These are phyloP conservation scores for Fusarium dimerum DNA, from an alignment of 2,329 filamentous ascomycete genomes.

Conservation along the genomic window DNA sequence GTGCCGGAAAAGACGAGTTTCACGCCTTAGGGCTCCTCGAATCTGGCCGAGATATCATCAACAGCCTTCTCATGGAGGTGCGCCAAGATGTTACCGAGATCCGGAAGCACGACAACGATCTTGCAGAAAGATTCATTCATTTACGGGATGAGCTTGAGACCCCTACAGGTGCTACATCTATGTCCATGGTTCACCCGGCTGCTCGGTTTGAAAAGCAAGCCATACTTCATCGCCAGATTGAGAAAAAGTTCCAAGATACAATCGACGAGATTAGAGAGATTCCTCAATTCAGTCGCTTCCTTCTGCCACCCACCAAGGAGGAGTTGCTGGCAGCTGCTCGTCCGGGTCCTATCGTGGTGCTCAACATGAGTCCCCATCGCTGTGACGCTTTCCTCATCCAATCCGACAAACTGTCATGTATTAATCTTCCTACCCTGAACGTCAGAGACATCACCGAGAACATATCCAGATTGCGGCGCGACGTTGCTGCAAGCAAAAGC, in stretches of 20 bases:
- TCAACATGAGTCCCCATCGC: not conserved
- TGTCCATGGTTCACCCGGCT: not conserved
- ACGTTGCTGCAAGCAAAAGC: too few species aligned
- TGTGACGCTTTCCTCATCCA: too few species aligned
- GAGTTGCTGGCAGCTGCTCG: not conserved
- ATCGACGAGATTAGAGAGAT: not conserved
- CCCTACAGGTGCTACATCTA: not conserved
- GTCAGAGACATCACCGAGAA: too few species aligned
- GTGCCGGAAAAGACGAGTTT: not conserved
- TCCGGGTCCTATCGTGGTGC: not conserved
- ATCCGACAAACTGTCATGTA: too few species aligned
- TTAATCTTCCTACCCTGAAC: too few species aligned
- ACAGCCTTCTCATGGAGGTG: not conserved
- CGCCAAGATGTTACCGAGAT: slow-evolving; percentile 1
- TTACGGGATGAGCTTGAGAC: not conserved
- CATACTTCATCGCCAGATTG: too few species aligned
- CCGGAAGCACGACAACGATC: not conserved
- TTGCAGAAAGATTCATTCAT: not conserved
- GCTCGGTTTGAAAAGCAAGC: too few species aligned
- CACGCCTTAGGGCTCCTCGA: not conserved
- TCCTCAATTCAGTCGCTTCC: not conserved
- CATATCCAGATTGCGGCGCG: too few species aligned
- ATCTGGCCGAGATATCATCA: slow-evolving; percentile 1
- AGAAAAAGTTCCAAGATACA: not conserved
- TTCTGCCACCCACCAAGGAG: not conserved